Conservation (phyloP, 2,329 filamentous ascomycete genomes). For the Ophiostoma fasciatum region DNA sequence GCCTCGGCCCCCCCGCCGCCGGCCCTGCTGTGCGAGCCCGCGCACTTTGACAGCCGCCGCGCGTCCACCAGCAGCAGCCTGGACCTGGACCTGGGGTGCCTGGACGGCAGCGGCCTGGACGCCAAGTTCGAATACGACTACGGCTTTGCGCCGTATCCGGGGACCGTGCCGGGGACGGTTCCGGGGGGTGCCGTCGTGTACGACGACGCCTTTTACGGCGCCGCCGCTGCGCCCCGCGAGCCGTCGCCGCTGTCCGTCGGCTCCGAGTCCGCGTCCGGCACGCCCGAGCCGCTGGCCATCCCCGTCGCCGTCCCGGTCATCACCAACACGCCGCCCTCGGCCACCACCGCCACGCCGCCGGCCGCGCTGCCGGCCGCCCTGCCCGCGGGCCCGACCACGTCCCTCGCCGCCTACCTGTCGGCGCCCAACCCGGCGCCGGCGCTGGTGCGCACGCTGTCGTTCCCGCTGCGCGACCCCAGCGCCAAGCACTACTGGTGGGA, state of each 20-base stretch:
- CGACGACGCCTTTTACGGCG: too few species aligned
- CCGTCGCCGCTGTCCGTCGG: constrained; percentile 25
- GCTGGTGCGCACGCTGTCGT: constrained; percentile 65
- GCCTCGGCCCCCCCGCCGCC: constrained; percentile 31
- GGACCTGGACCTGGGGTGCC: too few species aligned
- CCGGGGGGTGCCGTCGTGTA: too few species aligned
- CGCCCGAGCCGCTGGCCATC: constrained; percentile 26
- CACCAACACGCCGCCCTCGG: constrained; percentile 67
- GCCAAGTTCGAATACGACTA: constrained; percentile 38
- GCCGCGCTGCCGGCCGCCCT: too few species aligned
- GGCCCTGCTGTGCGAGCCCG: constrained; percentile 51
- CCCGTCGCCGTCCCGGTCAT: constrained; percentile 66
- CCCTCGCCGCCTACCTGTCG: constrained; percentile 64
- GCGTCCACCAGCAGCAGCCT: constrained; percentile 51
- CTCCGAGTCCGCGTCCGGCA: constrained; percentile 19
- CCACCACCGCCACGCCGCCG: constrained; percentile 59
- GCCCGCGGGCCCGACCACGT: constrained; percentile 56
- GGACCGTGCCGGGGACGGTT: constrained; percentile 37
- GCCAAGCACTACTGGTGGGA: constrained; percentile 94
- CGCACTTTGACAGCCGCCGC: constrained; percentile 41
- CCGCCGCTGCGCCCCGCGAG: constrained; percentile 23
- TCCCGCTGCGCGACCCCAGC: constrained; percentile 48
- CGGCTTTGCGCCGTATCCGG: constrained; percentile 73
- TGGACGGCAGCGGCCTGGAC: constrained; percentile 38
- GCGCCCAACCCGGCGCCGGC: constrained; percentile 67